Base-by-base conservation (phyloP, 1,284 basidiomycete species). In the Singerocomus rubriflavus region DNA sequence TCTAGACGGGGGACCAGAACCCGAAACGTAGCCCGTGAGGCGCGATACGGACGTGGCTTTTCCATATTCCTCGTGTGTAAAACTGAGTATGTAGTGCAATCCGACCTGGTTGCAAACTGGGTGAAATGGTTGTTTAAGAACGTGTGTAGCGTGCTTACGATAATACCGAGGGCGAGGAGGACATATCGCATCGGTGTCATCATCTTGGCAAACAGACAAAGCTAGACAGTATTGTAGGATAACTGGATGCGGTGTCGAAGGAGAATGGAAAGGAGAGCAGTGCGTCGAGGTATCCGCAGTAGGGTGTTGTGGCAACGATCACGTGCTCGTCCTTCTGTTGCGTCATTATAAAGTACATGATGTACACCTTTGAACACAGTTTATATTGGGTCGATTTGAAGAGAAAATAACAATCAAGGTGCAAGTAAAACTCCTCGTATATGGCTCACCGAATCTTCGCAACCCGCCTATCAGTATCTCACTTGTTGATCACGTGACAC, bases 161-260 rank as follows among this genome's bases (percentile, higher is more conserved):
- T 74, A 61, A 86, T 75, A 65, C 67, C 79, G 60, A 89, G 74
- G 55, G 79, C 80, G 57, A 89, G 75, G 39, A 88, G 61, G 46
- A 86, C 72, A 64, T 89, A 90, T 63, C 87, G 83, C 78, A 84
- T 81, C 55, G 82, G 82, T 55, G 85, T 84, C 80, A 85, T 87
- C 86, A 88, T 88, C 66, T 74, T 81, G 69, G 57, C 37, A n/a
- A 29, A 49, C 12, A 17, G 38, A 35, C 26, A 41, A 30, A 31
- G 27, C 40, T 53, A 37, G 46, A 53, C 32, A 35, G 41, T 41
- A 29, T 11, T 25, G 12, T 4, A 12, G 25, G 4, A 29, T 33
- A 30, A 7, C 12, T 36, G 17, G 30, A 11, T 32, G 33, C 16
- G 26, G 35, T 26, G 33, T 36, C 17, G 16, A 32, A 30, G 11